Conservation (phyloP, 257 asterid genomes). For the Nicotiana otophora region DNA sequence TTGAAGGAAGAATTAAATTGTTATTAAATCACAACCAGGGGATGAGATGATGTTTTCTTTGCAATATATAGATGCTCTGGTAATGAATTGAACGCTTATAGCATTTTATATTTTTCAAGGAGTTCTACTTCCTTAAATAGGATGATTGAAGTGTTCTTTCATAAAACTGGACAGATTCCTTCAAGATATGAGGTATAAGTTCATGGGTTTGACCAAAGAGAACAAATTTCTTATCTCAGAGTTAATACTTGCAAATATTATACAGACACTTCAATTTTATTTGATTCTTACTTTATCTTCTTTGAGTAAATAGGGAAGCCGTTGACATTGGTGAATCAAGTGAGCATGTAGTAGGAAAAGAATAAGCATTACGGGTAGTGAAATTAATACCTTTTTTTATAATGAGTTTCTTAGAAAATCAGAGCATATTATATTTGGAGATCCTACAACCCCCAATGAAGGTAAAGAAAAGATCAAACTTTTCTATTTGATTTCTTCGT, state of each 20-base stretch:
- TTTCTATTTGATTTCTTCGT: background rate
- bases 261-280: slow-evolving; percentile 23
- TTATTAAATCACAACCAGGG: slow-evolving; percentile 16
- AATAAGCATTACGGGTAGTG: slow-evolving; percentile 63
- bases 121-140: no score
- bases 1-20: no score
- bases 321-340: slow-evolving; percentile 23
- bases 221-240: slow-evolving; percentile 51
- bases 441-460: slow-evolving; percentile 85
- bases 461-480: slow-evolving; percentile 27
- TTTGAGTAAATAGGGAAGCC: slow-evolving; percentile 15
- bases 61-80: slow-evolving; percentile 40
- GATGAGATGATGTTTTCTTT: slow-evolving; percentile 33
- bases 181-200: slow-evolving; percentile 42
- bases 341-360: slow-evolving; percentile 64
- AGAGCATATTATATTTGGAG: slow-evolving; percentile 90
- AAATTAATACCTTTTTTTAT: slow-evolving; percentile 55
- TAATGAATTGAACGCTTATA: no score
- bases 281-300: background rate
- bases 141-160: slow-evolving; percentile 30
- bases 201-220: slow-evolving; percentile 33
- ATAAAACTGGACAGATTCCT: slow-evolving; percentile 41
- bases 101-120: no score
- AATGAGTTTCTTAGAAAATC: slow-evolving; percentile 65
- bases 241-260: slow-evolving; percentile 43